These are phyloP conservation scores for Micractinium conductrix DNA, from an alignment of 139 green algal genomes.

Conservation along the genomic window DNA sequence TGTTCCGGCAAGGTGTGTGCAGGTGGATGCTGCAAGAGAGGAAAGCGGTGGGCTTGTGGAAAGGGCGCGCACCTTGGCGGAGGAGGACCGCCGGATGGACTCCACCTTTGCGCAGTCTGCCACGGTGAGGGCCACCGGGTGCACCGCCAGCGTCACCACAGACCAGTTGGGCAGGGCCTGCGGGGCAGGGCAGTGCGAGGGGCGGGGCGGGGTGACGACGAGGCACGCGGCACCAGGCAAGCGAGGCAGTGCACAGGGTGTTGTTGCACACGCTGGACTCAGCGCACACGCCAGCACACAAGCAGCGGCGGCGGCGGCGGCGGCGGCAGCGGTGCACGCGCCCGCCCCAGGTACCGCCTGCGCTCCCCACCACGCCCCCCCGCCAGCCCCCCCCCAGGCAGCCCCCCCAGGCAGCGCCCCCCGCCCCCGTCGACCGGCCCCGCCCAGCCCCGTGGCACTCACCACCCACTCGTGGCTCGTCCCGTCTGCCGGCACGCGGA, in stretches of 20 bases:
- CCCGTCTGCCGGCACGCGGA: slow-evolving; percentile 43
- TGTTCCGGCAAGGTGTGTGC: not conserved
- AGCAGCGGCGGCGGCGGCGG: not conserved
- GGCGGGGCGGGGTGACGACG: not conserved
- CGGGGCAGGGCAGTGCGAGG: not conserved
- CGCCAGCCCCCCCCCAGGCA: no score
- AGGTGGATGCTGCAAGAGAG: not conserved
- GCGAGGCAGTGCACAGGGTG: not conserved
- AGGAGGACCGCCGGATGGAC: slow-evolving; percentile 39
- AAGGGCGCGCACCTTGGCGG: slow-evolving; percentile 53
- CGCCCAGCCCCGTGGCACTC: slow-evolving; percentile 9
- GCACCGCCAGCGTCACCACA: slow-evolving; percentile 59
- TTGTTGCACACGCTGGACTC: no score
- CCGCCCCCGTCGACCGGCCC: no score
- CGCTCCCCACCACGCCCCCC: no score
- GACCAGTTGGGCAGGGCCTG: slow-evolving; percentile 77
- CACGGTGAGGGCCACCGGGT: slow-evolving; percentile 67
- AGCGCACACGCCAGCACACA: not conserved
- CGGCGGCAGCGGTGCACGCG: not conserved
- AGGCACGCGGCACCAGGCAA: not conserved
- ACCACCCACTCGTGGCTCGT: slow-evolving; percentile 55
- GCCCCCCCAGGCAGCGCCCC: no score
- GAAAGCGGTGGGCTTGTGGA: not conserved
- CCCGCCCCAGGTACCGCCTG: not conserved
- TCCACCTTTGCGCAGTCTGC: slow-evolving; percentile 59